These are phyloP conservation scores for Dictyophora rubrovolvata DNA, from an alignment of 768 basidiomycete species.

Conservation along the genomic window DNA sequence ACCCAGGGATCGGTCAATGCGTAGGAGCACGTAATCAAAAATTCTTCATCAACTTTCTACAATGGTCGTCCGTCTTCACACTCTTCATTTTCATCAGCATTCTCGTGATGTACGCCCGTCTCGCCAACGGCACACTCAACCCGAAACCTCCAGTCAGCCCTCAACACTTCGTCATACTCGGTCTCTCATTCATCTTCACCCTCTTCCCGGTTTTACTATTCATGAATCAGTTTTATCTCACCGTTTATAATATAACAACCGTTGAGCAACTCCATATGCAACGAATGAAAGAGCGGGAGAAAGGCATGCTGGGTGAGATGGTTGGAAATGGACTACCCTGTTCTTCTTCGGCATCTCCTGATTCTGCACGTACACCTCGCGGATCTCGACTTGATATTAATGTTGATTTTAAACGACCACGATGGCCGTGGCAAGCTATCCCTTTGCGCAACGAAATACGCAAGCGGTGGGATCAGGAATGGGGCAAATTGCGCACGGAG, in stretches of 20 bases:
- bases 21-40: constrained; percentile 90
- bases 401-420: not conserved
- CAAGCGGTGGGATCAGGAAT: constrained; percentile 64
- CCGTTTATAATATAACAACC: constrained; percentile 59
- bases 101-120: constrained; percentile 38
- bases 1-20: constrained; percentile 82
- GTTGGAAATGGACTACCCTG: constrained; percentile 27
- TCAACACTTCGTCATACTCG: constrained; percentile 64
- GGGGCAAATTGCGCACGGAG: constrained; percentile 65
- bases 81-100: constrained; percentile 55
- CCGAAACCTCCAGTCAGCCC: constrained; percentile 36
- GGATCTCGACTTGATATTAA: not conserved
- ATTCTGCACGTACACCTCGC: not conserved
- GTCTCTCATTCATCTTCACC: constrained; percentile 55
- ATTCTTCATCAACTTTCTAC: constrained; percentile 80
- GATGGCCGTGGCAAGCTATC: not conserved
- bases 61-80: constrained; percentile 51
- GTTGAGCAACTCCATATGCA: constrained; percentile 62
- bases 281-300: constrained; percentile 57
- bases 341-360: constrained; percentile 20
- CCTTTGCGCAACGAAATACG: constrained; percentile 19
- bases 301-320: constrained; percentile 35
- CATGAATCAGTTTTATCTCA: constrained; percentile 48
- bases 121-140: constrained; percentile 13
- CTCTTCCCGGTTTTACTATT: constrained; percentile 57